These are phyloP conservation scores for Cladophialophora exuberans DNA, from an alignment of 2,329 filamentous ascomycete species.

Conservation along the genomic window DNA sequence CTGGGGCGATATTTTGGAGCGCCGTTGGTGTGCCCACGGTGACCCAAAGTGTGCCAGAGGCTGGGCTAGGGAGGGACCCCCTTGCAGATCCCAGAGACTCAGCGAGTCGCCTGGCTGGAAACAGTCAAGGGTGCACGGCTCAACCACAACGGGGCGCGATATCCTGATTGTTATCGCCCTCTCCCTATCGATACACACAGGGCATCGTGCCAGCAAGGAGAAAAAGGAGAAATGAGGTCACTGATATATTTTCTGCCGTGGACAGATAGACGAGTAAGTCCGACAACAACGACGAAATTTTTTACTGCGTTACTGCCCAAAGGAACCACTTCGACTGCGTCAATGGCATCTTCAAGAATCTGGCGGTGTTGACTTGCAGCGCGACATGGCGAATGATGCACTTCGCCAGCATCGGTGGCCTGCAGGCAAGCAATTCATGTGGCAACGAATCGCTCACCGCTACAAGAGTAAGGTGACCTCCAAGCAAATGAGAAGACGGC, in stretches of 20 bases:
- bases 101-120: constrained; percentile 12
- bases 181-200: constrained; percentile 31
- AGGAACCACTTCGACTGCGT: constrained; percentile 19
- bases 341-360: constrained; percentile 15
- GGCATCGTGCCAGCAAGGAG: neutral
- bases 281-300: constrained; percentile 12
- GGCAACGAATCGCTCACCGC: constrained; percentile 26
- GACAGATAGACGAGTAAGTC: neutral
- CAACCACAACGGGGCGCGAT: constrained; percentile 2
- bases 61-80: neutral
- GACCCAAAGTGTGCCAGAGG: neutral
- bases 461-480: constrained; percentile 10
- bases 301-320: constrained; percentile 15
- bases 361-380: constrained; percentile 23
- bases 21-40: neutral
- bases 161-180: constrained; percentile 21
- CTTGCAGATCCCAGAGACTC: constrained; percentile 15
- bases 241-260: constrained; percentile 2
- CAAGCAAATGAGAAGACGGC: constrained; percentile 18
- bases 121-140: constrained; percentile 7
- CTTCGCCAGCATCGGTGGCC: constrained; percentile 2
- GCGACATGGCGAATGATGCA: constrained; percentile 18
- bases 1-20: neutral
- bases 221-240: constrained; percentile 16
- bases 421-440: constrained; percentile 19